phyloP scores from a whole-genome alignment of 140 eudicot species.

The Anethum foeniculum region DNA sequence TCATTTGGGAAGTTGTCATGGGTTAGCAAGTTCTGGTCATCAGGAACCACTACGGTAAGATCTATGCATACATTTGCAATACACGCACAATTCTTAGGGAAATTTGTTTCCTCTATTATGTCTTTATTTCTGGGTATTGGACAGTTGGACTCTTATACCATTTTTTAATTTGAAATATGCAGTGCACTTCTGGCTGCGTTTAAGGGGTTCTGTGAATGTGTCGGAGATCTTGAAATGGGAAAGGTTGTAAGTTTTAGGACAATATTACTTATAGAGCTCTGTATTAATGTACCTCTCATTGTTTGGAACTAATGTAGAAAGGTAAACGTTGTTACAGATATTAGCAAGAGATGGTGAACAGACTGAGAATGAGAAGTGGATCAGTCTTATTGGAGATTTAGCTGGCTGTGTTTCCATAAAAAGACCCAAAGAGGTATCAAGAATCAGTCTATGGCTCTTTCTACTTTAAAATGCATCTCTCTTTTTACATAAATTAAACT shows the following conservation, averaged over 20 bases:
- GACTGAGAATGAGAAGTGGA: conserved; percentile 78
- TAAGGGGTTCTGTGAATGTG: conserved; percentile 98
- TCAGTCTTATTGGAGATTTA: conserved; percentile 68
- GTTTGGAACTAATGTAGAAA: neutral
- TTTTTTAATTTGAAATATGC: conserved; percentile 18
- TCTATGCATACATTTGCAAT: neutral
- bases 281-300: neutral
- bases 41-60: conserved; percentile 76
- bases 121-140: conserved; percentile 10
- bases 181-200: conserved; percentile 72
- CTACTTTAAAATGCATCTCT: neutral
- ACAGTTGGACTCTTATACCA: neutral
- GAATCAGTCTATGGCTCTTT: neutral
- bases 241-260: conserved; percentile 42
- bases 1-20: conserved; percentile 87
- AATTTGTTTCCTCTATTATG: neutral
- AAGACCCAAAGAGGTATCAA: conserved; percentile 85
- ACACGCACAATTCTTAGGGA: neutral
- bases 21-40: conserved; percentile 54
- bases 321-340: conserved; percentile 36
- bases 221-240: conserved; percentile 98
- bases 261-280: conserved; percentile 9
- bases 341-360: conserved; percentile 88
- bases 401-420: conserved; percentile 81
- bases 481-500: neutral